Base-by-base conservation (phyloP, 768 basidiomycete species). In the Termitomyces titanicus region DNA sequence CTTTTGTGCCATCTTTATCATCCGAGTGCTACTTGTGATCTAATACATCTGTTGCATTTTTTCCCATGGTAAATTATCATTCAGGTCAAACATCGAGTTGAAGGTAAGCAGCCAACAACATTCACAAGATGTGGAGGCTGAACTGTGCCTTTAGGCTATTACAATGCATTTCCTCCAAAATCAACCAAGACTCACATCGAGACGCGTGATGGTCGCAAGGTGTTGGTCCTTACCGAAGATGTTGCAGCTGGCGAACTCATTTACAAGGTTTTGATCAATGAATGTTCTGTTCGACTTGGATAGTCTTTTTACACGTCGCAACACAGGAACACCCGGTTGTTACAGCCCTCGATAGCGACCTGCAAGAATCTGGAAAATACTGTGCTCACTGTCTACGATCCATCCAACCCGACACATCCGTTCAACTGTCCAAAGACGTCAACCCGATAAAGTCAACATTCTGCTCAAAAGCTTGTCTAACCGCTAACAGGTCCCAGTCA, bases 281-380 rank as follows among this genome's bases (percentile, higher is more conserved):
- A 55, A 46, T 39, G 43, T 42, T 47, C 56, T 13, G 52, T 43
- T 31, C 46, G 31, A 13, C 15, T 20, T 33, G 42, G 38, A 34
- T 15, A 12, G n/a, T 44, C 47, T 51, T 51, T 47, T 57, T 39
- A 61, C 39, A 37, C 24, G 18, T 20, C 50, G 24, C 13, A 42
- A 39, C 24, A n/a, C 61, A 94, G 91, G 91, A 94, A 74, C 73
- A 78, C 58, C 87, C 91, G 7, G 75, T 91, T 18, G 83, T 89
- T 37, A 73, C 87, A 11, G 83, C 75, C 27, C 81, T 94, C 20
- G 92, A 93, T 62, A 63, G 73, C 0, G 92, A 93, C 61, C 73
- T 94, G 18, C 81, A 88, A 69, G 73, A 74, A 35, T 79, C 80
- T 48, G 85, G 86, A 20, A 81, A 81, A 3, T 75, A 92, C 60